Evolutionary conservation across 225 moss, liverwort and hornwort species (phyloP), one percentile per base, ranked within the genome.

Genomic region (Pleurozium schreberi): DNA sequence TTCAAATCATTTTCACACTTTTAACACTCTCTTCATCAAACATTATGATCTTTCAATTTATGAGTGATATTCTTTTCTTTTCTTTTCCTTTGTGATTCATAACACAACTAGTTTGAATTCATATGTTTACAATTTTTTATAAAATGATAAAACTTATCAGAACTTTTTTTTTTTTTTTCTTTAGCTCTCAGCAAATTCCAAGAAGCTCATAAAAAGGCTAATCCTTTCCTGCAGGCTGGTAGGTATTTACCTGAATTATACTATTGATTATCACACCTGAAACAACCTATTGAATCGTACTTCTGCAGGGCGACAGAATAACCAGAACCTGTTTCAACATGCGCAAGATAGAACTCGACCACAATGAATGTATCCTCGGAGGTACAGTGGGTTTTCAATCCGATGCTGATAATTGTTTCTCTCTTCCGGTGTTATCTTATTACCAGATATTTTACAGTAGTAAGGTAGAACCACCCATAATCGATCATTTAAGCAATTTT

Each of bases 121-220:
- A 0, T 12, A 33, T 50, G 50, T 7, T 49, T 12, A 50, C 5
- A 75, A 20, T 18, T 18, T 28, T 10, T 1, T 3, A 1, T 1
- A 47, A 45, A 47, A 18, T 31, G 4, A 47, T 74, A 31, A 47
- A 30, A 34, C 34, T 50, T 34, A 75, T 34, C 34, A 21, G 21
- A 75, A 50, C 16, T 75, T 34, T 22, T 53, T 52, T 53, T 53
- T 10, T 75, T 34, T 22, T 53, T 52, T 53, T 53, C 14, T 38
- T 77, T 53, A 23, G 2, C 36, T 77, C 23, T 77, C 36, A 25
- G 22, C 36, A 77, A 52, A 15, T 53, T 38, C 10, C 38, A 53
- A 53, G 76, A 22, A 52, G 36, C 52, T 52, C 49, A 21, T 7
- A 8, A 75, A 75, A 52, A 23, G 6, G 14, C 17, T 61, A 45